Conservation (phyloP, 139 green algal genomes). For the Closterium sp. region DNA sequence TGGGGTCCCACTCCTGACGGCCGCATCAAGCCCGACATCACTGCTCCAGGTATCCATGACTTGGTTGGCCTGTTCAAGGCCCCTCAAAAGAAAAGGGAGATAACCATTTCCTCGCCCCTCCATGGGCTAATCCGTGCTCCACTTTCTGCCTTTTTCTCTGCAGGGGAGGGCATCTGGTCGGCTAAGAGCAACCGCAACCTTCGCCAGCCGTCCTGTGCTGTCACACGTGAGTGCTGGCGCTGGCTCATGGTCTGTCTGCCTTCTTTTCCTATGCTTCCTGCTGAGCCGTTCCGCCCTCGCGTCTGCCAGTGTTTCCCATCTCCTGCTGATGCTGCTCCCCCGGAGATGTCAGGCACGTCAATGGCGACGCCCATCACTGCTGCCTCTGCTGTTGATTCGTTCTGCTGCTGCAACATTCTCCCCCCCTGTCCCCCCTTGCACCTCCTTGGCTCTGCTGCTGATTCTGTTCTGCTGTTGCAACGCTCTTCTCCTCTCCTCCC, state of each 20-base stretch:
- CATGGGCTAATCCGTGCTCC: no score
- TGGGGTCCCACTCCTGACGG: conserved; percentile 55
- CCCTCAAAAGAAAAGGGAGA: no score
- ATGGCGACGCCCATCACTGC: conserved; percentile 83
- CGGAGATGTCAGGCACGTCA: conserved; percentile 67
- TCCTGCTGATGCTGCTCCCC: neutral
- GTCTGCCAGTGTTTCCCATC: no score
- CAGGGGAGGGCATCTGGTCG: conserved; percentile 22
- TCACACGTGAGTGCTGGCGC: conserved; percentile 4
- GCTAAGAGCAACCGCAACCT: conserved; percentile 8
- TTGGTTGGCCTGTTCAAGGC: no score
- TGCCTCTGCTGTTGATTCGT: conserved; percentile 56
- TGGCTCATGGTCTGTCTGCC: no score
- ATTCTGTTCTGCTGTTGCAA: no score
- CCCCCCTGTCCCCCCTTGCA: no score
- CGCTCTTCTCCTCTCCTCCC: neutral
- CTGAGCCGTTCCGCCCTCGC: no score
- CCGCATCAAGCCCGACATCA: conserved; percentile 60
- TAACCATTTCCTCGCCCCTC: no score
- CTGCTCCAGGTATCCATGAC: conserved; percentile 38
- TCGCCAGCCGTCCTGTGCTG: neutral
- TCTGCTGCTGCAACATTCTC: conserved; percentile 59
- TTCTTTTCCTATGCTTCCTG: no score
- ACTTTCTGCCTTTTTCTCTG: neutral
- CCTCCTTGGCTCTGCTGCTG: no score